Conservation (phyloP, 2,329 filamentous ascomycete species). For the Colletotrichum magnum region DNA sequence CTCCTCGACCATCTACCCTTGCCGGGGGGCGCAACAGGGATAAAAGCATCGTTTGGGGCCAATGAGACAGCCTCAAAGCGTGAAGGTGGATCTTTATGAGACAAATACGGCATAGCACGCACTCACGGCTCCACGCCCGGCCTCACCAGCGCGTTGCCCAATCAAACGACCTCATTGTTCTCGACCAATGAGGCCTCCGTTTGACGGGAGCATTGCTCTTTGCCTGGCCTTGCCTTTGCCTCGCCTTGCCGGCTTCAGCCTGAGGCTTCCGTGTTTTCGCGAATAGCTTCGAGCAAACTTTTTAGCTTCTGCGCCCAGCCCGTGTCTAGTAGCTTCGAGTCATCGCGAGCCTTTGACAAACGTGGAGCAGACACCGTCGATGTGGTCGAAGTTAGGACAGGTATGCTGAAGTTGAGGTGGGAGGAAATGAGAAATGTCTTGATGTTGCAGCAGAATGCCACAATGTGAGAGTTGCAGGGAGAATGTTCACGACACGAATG, state of each 20-base stretch:
- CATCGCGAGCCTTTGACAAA: too few relatives aligned
- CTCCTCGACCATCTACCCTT: conserved; percentile 31
- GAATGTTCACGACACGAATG: not conserved
- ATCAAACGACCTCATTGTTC: conserved; percentile 5
- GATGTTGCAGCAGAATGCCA: too few relatives aligned
- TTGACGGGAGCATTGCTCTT: not conserved
- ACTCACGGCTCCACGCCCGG: conserved; percentile 20
- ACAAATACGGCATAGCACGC: conserved; percentile 38
- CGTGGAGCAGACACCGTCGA: too few relatives aligned
- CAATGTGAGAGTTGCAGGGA: too few relatives aligned
- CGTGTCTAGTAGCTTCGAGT: conserved; percentile 2
- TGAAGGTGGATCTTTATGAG: conserved; percentile 28
- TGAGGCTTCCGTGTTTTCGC: conserved; percentile 23
- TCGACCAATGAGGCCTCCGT: conserved; percentile 27
- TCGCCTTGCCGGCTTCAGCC: conserved; percentile 8
- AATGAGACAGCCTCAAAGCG: not conserved
- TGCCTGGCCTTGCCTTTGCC: not conserved
- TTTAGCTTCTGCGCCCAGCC: conserved; percentile 25
- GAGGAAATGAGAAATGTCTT: too few relatives aligned
- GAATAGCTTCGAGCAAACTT: conserved; percentile 29
- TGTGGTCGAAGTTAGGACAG: too few relatives aligned
- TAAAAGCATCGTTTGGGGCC: not conserved
- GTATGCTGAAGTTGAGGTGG: too few relatives aligned
- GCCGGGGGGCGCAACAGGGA: conserved; percentile 36
- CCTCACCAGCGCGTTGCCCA: conserved; percentile 28